phyloP scores from a whole-genome alignment of 768 basidiomycete species.

The Boletus coccyginus region DNA sequence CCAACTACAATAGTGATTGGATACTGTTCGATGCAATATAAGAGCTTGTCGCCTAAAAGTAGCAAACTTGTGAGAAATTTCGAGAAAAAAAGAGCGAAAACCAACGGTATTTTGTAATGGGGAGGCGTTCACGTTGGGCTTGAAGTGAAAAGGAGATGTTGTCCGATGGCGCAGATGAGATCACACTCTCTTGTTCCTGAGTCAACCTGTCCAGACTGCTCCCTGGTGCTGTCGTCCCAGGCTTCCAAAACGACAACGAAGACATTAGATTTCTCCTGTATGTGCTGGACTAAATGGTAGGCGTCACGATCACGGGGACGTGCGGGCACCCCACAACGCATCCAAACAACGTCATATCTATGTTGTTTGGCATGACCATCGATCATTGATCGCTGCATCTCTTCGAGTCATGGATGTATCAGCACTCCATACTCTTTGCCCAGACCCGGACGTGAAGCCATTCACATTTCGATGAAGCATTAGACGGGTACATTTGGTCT shows the following conservation, averaged over 20 bases:
- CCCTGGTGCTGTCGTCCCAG: slow-evolving; percentile 80
- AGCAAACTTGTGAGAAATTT: background rate
- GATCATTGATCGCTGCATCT: background rate
- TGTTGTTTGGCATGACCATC: background rate
- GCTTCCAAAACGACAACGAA: slow-evolving; percentile 83
- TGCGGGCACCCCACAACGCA: no score
- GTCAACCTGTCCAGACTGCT: slow-evolving; percentile 83
- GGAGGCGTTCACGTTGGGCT: slow-evolving; percentile 76
- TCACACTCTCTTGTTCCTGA: slow-evolving; percentile 68
- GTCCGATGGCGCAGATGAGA: slow-evolving; percentile 60
- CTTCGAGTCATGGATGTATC: slow-evolving; percentile 24
- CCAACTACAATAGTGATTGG: slow-evolving; percentile 88
- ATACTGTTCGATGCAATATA: slow-evolving; percentile 82
- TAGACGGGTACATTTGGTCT: slow-evolving; percentile 86
- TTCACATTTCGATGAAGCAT: slow-evolving; percentile 68
- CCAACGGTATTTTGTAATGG: slow-evolving; percentile 86
- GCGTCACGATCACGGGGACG: background rate
- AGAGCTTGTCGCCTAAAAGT: slow-evolving; percentile 63
- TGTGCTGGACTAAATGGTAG: background rate
- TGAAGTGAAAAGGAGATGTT: slow-evolving; percentile 57
- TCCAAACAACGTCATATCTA: no score
- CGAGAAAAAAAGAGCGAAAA: slow-evolving; percentile 4
- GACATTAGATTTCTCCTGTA: slow-evolving; percentile 33
- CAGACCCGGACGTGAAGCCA: slow-evolving; percentile 58
- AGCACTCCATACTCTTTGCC: background rate